phyloP scores from a whole-genome alignment of 495 filamentous ascomycete species.

The Daldinia loculata region DNA sequence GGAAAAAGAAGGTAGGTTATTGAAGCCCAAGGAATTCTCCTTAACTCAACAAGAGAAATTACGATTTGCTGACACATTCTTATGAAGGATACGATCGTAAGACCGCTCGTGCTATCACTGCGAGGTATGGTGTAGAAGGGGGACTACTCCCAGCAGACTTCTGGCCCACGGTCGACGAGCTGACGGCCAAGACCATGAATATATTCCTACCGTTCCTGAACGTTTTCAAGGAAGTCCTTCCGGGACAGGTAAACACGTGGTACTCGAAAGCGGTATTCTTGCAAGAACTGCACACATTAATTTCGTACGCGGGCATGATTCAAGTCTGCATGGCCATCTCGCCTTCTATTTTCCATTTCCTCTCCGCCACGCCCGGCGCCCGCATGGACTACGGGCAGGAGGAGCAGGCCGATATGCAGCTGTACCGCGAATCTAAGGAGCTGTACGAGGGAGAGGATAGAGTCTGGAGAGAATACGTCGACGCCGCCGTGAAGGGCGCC shows the following conservation, averaged over 20 bases:
- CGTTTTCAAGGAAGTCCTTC: slow-evolving; percentile 45
- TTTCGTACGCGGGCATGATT: slow-evolving; percentile 55
- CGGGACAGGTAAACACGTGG: background rate
- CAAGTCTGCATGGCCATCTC: slow-evolving; percentile 57
- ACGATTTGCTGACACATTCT: background rate
- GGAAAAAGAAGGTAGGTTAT: slow-evolving; percentile 51
- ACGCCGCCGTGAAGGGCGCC: slow-evolving; percentile 1
- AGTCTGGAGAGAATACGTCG: slow-evolving; percentile 9
- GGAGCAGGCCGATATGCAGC: slow-evolving; percentile 43
- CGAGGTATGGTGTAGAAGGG: slow-evolving; percentile 41
- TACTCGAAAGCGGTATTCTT: slow-evolving; percentile 44
- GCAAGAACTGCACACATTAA: slow-evolving; percentile 56
- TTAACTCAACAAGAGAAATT: background rate
- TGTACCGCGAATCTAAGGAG: slow-evolving; percentile 47
- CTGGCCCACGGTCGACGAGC: slow-evolving; percentile 51
- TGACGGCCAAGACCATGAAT: slow-evolving; percentile 51
- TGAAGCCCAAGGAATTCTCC: background rate
- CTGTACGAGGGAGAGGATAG: slow-evolving; percentile 30
- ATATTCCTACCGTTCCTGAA: slow-evolving; percentile 54
- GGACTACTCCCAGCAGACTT: slow-evolving; percentile 51
- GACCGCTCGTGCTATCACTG: slow-evolving; percentile 43
- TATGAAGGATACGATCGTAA: slow-evolving; percentile 55
- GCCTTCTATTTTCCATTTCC: slow-evolving; percentile 55
- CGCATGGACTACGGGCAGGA: slow-evolving; percentile 50
- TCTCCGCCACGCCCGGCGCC: slow-evolving; percentile 50